Conservation (phyloP, 2,329 filamentous ascomycete species). For the Colletotrichum sp. region DNA sequence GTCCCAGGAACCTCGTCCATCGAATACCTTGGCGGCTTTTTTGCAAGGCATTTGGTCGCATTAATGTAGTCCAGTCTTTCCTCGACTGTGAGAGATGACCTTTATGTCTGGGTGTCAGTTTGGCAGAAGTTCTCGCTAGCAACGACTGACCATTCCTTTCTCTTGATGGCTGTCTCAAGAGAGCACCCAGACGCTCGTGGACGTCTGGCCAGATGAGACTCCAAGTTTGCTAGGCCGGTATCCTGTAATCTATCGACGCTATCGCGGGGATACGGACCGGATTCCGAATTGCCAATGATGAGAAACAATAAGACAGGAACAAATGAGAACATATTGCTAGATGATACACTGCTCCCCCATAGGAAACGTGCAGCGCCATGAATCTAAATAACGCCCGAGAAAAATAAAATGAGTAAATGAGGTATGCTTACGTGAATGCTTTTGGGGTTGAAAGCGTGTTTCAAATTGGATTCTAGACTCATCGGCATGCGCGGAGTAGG, state of each 20-base stretch:
- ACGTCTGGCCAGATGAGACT: background rate
- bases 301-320: background rate
- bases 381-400: rapidly evolving
- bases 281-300: background rate
- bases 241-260: background rate
- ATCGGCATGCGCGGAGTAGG: background rate
- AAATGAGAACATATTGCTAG: background rate
- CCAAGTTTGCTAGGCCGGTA: background rate
- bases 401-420: background rate
- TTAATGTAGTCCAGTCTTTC: slow-evolving; percentile 24
- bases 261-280: background rate
- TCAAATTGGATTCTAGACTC: background rate
- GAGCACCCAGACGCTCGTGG: background rate
- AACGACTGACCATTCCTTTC: background rate
- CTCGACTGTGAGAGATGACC: background rate
- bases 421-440: background rate
- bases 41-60: slow-evolving; percentile 26
- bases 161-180: background rate
- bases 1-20: slow-evolving; percentile 25
- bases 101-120: background rate
- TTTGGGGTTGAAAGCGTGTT: background rate
- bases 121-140: background rate
- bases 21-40: slow-evolving; percentile 15
- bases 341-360: background rate
- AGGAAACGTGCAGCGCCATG: background rate